A percentile compares a stretch with the other conserved stretches of the same genome.
phyloP scores from a whole-genome alignment of 31 red algal genomes.

The Odonthalia washingtoniensis region DNA sequence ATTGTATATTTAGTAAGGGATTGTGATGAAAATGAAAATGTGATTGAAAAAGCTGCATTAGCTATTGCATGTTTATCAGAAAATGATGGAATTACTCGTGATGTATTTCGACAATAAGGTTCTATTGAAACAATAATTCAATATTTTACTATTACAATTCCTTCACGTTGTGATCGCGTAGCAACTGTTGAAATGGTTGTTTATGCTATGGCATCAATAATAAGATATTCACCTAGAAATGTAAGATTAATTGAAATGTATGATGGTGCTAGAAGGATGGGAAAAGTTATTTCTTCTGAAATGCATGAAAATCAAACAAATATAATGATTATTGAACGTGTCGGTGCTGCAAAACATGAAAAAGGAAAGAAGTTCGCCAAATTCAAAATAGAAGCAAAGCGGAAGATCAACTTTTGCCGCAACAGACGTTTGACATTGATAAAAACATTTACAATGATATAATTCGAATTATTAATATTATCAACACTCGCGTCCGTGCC shows the following conservation, averaged over 20 bases:
- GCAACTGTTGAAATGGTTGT: constrained; percentile 38
- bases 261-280: constrained; percentile 70
- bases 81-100: constrained; percentile 58
- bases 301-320: constrained; percentile 59
- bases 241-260: constrained; percentile 64
- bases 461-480: too few relatives aligned
- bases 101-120: constrained; percentile 53
- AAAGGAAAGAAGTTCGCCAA: too few relatives aligned
- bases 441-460: too few relatives aligned
- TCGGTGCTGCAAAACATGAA: too few relatives aligned
- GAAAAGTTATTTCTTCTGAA: constrained; percentile 56
- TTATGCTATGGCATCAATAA: too few relatives aligned
- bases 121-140: constrained; percentile 65
- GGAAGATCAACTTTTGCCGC: too few relatives aligned
- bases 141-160: constrained; percentile 51
- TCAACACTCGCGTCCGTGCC: too few relatives aligned
- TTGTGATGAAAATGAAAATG: constrained; percentile 55
- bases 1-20: constrained; percentile 63
- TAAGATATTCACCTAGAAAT: constrained; percentile 60
- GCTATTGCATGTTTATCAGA: constrained; percentile 58
- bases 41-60: constrained; percentile 67
- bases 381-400: too few relatives aligned
- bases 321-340: too few relatives aligned
- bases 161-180: constrained; percentile 42
- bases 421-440: too few relatives aligned